Percentiles rank a stretch among this genome's conserved stretches.
Evolutionary conservation across 2,329 filamentous ascomycete species (phyloP).

Genomic region (Periconia sp.): DNA sequence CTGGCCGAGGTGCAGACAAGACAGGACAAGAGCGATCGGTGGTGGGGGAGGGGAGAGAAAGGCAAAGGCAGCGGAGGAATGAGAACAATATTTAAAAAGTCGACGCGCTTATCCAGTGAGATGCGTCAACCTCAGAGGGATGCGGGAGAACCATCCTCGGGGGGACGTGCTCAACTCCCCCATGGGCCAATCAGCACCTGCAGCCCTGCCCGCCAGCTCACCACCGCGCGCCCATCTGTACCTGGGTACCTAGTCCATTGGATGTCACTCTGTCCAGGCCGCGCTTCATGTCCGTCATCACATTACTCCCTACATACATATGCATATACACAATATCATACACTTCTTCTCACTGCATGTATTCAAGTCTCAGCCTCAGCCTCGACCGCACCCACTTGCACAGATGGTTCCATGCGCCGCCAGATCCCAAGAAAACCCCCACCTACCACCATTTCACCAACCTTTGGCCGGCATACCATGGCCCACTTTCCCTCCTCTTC

Average conservation of each 20-base stretch:
- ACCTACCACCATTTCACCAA: constrained; percentile 35
- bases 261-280: too few relatives aligned
- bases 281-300: too few relatives aligned
- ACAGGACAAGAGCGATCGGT: constrained; percentile 13
- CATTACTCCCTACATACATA: too few relatives aligned
- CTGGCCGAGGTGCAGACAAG: constrained; percentile 14
- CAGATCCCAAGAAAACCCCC: constrained; percentile 43
- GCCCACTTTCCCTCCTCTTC: constrained; percentile 38
- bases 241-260: too few relatives aligned
- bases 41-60: constrained; percentile 26
- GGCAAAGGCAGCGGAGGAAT: too few relatives aligned
- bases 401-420: constrained; percentile 40
- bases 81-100: constrained; percentile 19
- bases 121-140: background rate
- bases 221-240: constrained; percentile 4
- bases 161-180: background rate
- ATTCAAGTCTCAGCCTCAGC: background rate
- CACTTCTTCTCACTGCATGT: background rate
- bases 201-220: constrained; percentile 4
- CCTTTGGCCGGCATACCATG: constrained; percentile 43
- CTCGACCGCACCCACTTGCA: constrained; percentile 1
- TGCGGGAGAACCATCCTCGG: background rate
- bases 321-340: too few relatives aligned
- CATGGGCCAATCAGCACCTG: constrained; percentile 6
- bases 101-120: constrained; percentile 7